Base-by-base conservation (phyloP, 805 yeast genomes). In the Pichia nakasei region DNA sequence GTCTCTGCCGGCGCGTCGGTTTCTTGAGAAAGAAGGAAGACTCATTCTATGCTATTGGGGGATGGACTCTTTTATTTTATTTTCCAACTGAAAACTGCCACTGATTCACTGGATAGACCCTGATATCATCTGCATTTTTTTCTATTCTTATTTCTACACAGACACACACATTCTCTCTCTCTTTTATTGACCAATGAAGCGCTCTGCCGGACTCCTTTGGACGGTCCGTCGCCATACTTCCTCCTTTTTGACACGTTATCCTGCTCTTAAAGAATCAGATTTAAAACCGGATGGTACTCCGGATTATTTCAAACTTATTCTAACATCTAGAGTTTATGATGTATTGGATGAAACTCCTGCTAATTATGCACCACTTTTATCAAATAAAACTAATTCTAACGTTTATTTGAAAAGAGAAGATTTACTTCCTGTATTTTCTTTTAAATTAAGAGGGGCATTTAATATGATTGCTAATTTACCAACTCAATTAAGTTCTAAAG, bases 361-460 rank as follows among this genome's bases (percentile, higher is more conserved):
- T 34, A 75, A 85, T 1, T 68, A 70, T 32, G 97, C 95, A 0
- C 75, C 78, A 11, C 78, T 82, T 22, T 68, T 93, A 38, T 80
- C 93, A 1, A 81, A 79, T 39, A 80, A 78, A 56, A 69, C 80
- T n/a, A 85, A 84, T 41, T 72, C 95, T 37, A 81, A 81, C 35
- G 80, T 94, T 15, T 70, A 74, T 46, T 68, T 93, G 52, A 93
- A 93, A 59, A 75, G 99, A 52, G 99, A 93, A 59, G 98, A 94
- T 58, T 69, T 88, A 32, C 72, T 87, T 45, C 97, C 98, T 0
- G 98, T 93, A 5, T 94, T 93, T 64, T 83, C 95, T 37, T 93
- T 93, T 75, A 93, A 93, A 66, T 72, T 93, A 48, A 81, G 99
- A 61, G 99, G 99, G 47, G 99, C 98, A 17, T 87, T 89, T 66